These are phyloP conservation scores for Adiantum capillusveneris DNA, from an alignment of 75 land plant species.

Conservation along the genomic window DNA sequence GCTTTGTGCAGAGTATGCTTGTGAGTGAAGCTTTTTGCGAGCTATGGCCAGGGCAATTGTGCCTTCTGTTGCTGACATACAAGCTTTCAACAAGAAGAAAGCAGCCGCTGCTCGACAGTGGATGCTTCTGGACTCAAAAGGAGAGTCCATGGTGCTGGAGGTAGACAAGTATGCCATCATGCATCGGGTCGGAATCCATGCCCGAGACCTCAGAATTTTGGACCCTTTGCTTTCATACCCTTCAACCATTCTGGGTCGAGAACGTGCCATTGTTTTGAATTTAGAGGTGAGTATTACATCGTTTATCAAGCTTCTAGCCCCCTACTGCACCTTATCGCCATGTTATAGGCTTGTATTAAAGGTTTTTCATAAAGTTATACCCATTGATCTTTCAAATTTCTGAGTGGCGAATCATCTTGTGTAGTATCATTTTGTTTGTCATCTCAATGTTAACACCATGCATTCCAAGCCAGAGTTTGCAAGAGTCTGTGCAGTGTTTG, in stretches of 20 bases:
- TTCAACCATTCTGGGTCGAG: conserved; percentile 90
- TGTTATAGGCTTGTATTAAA: too few relatives aligned
- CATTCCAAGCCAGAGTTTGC: too few relatives aligned
- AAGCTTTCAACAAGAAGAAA: conserved; percentile 25
- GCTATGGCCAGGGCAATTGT: conserved; percentile 2
- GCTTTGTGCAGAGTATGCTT: neutral
- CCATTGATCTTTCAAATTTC: too few relatives aligned
- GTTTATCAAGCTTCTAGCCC: too few relatives aligned
- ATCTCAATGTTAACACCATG: too few relatives aligned
- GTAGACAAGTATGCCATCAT: conserved; percentile 85
- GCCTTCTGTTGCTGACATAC: conserved; percentile 1
- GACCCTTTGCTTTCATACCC: conserved; percentile 87
- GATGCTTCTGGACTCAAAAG: conserved; percentile 61
- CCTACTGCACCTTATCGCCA: too few relatives aligned
- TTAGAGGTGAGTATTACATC: conserved; percentile 85
- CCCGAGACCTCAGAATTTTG: conserved; percentile 82
- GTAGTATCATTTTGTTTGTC: too few relatives aligned
- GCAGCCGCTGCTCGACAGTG: conserved; percentile 52
- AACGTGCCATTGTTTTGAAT: conserved; percentile 87
- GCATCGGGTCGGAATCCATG: conserved; percentile 89
- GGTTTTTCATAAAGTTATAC: too few relatives aligned
- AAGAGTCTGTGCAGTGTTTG: too few relatives aligned
- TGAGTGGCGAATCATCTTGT: too few relatives aligned
- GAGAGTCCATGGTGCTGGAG: conserved; percentile 55
- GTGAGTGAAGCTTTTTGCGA: neutral